phyloP scores from a whole-genome alignment of 2,329 filamentous ascomycete species.

The Aspergillus fumigatus region DNA sequence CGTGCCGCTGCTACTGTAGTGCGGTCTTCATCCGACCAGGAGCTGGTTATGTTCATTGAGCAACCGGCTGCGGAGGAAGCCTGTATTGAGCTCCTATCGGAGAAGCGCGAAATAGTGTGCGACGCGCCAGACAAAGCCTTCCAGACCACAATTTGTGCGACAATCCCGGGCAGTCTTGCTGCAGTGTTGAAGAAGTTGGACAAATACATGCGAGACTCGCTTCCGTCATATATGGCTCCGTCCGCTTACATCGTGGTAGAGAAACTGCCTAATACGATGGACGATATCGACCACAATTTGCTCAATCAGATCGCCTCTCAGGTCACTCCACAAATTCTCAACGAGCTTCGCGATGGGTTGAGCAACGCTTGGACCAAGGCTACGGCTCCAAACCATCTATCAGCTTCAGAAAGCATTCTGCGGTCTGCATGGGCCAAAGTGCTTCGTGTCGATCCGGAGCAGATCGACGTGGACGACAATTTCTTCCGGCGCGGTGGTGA shows the following conservation, averaged over 20 bases:
- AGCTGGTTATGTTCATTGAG: slow-evolving; percentile 32
- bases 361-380: slow-evolving; percentile 32
- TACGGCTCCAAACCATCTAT: slow-evolving; percentile 26
- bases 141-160: slow-evolving; percentile 14
- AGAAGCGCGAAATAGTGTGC: slow-evolving; percentile 18
- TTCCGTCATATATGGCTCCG: slow-evolving; percentile 45
- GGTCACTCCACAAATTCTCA: slow-evolving; percentile 15
- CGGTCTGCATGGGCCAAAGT: slow-evolving; percentile 28
- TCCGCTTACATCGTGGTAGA: slow-evolving; percentile 42
- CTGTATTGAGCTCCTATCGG: slow-evolving; percentile 22
- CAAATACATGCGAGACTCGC: slow-evolving; percentile 39
- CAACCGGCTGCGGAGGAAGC: slow-evolving; percentile 21
- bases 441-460: slow-evolving; percentile 24
- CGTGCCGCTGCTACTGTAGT: slow-evolving; percentile 27
- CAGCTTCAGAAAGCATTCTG: slow-evolving; percentile 33
- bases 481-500: slow-evolving; percentile 60
- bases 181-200: slow-evolving; percentile 39
- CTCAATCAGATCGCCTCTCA: slow-evolving; percentile 29
- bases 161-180: slow-evolving; percentile 28
- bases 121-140: slow-evolving; percentile 12
- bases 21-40: slow-evolving; percentile 14
- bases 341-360: slow-evolving; percentile 15
- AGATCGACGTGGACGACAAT: slow-evolving; percentile 52
- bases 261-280: slow-evolving; percentile 26
- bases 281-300: slow-evolving; percentile 26